phyloP scores from a whole-genome alignment of 768 basidiomycete species.

The Tulasnella sp. region DNA sequence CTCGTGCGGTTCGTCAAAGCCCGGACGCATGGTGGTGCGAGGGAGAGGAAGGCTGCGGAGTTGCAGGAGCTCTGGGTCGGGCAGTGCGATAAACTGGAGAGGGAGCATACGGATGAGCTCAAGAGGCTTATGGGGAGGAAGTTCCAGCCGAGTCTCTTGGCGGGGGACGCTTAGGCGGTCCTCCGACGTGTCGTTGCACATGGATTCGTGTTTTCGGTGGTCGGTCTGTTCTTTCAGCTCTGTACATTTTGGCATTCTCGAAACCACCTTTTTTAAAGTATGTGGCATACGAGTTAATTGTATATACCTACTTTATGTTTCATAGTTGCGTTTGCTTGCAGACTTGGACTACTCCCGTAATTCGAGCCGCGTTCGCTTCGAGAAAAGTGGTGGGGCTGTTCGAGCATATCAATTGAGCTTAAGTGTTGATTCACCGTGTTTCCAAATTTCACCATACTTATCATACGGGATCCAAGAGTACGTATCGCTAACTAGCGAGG shows the following conservation, averaged over 20 bases:
- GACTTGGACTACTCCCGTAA: neutral
- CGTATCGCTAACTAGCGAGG: too few relatives aligned
- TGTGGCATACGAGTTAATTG: neutral
- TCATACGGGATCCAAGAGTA: too few relatives aligned
- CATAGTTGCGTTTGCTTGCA: neutral
- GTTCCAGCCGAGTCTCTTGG: neutral
- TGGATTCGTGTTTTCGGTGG: neutral
- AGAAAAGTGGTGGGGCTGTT: too few relatives aligned
- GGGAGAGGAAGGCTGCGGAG: neutral
- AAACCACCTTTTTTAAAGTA: neutral
- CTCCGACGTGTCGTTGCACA: neutral
- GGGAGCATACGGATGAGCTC: neutral
- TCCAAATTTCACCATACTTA: too few relatives aligned
- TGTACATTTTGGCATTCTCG: neutral
- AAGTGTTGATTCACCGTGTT: too few relatives aligned
- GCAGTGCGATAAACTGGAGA: neutral
- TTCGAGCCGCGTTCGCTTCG: too few relatives aligned
- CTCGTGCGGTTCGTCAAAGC: slow-evolving; percentile 6
- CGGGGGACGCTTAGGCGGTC: neutral
- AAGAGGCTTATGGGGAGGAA: slow-evolving; percentile 5
- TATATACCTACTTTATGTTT: neutral
- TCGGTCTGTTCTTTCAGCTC: neutral
- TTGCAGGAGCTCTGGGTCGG: slow-evolving; percentile 8
- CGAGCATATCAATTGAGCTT: too few relatives aligned
- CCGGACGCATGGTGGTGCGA: neutral